Conservation (phyloP, 1,284 basidiomycete genomes). For the Mycosarcoma maydis region DNA sequence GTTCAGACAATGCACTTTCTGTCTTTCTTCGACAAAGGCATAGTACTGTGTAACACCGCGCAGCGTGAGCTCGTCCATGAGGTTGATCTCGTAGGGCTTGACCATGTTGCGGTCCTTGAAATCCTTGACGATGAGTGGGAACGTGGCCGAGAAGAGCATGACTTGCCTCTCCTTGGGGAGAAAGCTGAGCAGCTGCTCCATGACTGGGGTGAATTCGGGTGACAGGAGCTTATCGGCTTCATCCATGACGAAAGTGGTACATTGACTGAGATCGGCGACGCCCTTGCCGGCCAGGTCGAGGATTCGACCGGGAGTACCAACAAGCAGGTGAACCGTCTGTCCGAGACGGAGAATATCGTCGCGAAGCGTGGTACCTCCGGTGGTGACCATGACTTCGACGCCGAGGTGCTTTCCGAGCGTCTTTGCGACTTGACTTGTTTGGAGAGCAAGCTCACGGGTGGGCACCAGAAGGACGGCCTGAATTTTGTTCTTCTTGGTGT, state of each 20-base stretch:
- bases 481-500: constrained; percentile 85
- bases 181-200: constrained; percentile 91
- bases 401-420: constrained; percentile 94
- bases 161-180: constrained; percentile 89
- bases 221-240: constrained; percentile 98
- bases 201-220: constrained; percentile 97
- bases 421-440: constrained; percentile 98
- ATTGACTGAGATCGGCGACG: constrained; percentile 92
- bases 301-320: constrained; percentile 95
- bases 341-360: constrained; percentile 90
- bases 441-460: constrained; percentile 65
- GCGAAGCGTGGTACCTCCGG: constrained; percentile 95
- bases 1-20: constrained; percentile 99
- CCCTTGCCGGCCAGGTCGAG: constrained; percentile 92
- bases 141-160: constrained; percentile 98
- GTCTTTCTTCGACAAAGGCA: constrained; percentile 97
- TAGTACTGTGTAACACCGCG: constrained; percentile 99
- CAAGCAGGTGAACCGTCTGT: constrained; percentile 92
- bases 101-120: constrained; percentile 99
- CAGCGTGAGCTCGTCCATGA: constrained; percentile 99
- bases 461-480: constrained; percentile 72
- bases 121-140: constrained; percentile 98
- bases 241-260: constrained; percentile 84
- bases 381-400: constrained; percentile 98
- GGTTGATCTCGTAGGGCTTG: constrained; percentile 95